Conservation (phyloP, 2,329 filamentous ascomycete genomes). For the Seiridium cupressi region DNA sequence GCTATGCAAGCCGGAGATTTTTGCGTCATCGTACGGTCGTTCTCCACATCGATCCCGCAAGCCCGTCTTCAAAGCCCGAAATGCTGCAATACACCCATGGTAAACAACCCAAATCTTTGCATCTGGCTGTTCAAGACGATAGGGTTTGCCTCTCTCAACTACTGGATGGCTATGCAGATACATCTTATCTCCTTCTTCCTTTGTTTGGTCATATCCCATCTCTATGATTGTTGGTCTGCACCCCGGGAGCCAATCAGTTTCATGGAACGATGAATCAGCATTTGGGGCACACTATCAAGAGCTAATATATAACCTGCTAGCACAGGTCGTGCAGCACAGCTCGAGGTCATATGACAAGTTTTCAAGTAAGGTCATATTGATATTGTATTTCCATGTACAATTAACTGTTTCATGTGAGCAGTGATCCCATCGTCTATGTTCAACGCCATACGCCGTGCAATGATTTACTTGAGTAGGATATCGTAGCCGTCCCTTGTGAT, state of each 20-base stretch:
- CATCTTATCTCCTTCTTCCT: no score
- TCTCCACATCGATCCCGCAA: neutral
- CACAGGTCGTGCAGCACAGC: no score
- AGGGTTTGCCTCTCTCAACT: no score
- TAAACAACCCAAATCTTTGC: neutral
- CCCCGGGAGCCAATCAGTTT: no score
- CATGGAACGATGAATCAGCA: no score
- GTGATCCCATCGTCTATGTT: neutral
- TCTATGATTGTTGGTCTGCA: no score
- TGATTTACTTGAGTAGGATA: slow-evolving; percentile 38
- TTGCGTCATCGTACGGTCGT: slow-evolving; percentile 6
- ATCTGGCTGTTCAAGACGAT: neutral
- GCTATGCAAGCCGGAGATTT: neutral
- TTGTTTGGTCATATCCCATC: no score
- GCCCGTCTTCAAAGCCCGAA: neutral
- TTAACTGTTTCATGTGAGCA: neutral
- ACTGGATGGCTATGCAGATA: no score
- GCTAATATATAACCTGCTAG: no score
- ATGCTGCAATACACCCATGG: neutral
- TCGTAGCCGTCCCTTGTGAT: slow-evolving; percentile 71
- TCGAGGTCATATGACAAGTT: no score
- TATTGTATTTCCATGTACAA: neutral
- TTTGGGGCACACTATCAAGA: no score
- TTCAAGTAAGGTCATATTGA: neutral
- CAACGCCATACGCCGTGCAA: neutral